A percentile compares a stretch with the other conserved stretches of the same genome.
These are phyloP conservation scores for Penicillium thymicola DNA, from an alignment of 2,329 filamentous ascomycete species.

Conservation along the genomic window DNA sequence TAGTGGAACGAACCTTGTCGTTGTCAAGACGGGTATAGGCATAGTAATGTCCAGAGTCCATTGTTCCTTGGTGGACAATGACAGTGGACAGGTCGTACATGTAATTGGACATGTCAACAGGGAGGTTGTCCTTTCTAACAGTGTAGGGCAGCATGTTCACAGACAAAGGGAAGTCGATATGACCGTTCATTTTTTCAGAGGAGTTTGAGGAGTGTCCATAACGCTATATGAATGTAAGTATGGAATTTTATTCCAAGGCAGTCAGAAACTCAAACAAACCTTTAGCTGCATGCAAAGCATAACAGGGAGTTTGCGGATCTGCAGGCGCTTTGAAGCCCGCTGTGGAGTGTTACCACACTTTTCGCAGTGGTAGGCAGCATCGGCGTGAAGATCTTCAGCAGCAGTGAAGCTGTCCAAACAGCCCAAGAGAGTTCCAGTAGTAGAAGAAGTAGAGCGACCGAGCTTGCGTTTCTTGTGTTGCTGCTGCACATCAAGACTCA, in stretches of 20 bases:
- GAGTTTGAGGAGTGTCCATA: conserved; percentile 75
- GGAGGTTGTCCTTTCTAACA: conserved; percentile 52
- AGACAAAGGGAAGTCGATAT: conserved; percentile 78
- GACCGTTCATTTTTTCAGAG: conserved; percentile 83
- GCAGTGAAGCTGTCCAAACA: conserved; percentile 87
- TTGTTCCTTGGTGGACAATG: conserved; percentile 87
- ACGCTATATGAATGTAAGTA: conserved; percentile 41
- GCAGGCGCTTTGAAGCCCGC: conserved; percentile 78
- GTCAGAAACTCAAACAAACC: conserved; percentile 47
- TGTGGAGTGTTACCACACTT: conserved; percentile 70
- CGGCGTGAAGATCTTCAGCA: conserved; percentile 68
- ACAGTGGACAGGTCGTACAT: conserved; percentile 86
- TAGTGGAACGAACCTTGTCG: conserved; percentile 55
- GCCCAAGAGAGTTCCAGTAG: conserved; percentile 60
- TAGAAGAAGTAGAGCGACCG: conserved; percentile 36
- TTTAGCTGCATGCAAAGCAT: conserved; percentile 92
- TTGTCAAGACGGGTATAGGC: conserved; percentile 76
- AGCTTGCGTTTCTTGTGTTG: conserved; percentile 56
- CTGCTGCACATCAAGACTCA: conserved; percentile 80
- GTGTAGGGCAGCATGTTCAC: conserved; percentile 92
- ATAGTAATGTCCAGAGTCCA: conserved; percentile 89
- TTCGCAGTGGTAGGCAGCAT: conserved; percentile 75
- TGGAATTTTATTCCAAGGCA: not conserved
- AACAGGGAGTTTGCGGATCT: conserved; percentile 79
- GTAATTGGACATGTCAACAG: conserved; percentile 51